These are phyloP conservation scores for Pichia paraexigua DNA, from an alignment of 805 yeast species.

Conservation along the genomic window DNA sequence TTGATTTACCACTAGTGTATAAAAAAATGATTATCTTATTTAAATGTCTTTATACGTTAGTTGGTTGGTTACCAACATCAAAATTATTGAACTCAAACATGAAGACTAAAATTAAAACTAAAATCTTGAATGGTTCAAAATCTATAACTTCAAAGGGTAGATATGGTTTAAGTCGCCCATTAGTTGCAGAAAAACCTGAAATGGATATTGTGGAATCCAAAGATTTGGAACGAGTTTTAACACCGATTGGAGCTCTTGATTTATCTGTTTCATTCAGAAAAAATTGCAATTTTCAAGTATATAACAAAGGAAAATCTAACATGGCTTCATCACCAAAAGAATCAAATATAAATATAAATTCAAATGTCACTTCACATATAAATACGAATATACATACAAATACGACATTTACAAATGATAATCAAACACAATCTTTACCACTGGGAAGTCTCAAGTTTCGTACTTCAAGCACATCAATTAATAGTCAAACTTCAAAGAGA, in stretches of 20 bases:
- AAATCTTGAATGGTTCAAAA: conserved; percentile 67
- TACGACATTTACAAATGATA: not conserved
- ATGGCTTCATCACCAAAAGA: not conserved
- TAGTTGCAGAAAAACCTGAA: conserved; percentile 19
- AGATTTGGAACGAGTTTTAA: conserved; percentile 60
- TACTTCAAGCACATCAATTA: conserved; percentile 19
- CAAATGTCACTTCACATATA: not conserved
- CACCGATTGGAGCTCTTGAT: conserved; percentile 66
- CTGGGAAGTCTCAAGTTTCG: conserved; percentile 13
- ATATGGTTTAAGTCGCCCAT: conserved; percentile 72
- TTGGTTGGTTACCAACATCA: conserved; percentile 65
- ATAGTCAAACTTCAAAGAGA: conserved; percentile 20
- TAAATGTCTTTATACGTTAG: conserved; percentile 61
- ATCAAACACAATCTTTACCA: not conserved
- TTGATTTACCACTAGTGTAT: conserved; percentile 61
- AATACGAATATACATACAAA: not conserved
- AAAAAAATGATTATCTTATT: conserved; percentile 68
- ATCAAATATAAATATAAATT: not conserved
- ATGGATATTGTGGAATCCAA: conserved; percentile 35
- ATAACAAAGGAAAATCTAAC: conserved; percentile 42
- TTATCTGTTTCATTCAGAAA: conserved; percentile 74
- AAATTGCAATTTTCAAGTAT: conserved; percentile 59
- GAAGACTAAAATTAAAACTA: conserved; percentile 38
- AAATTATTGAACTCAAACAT: conserved; percentile 34
- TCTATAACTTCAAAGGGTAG: conserved; percentile 78